Conservation (phyloP, 352 stramenopile species). For the Pythium chondricola region DNA sequence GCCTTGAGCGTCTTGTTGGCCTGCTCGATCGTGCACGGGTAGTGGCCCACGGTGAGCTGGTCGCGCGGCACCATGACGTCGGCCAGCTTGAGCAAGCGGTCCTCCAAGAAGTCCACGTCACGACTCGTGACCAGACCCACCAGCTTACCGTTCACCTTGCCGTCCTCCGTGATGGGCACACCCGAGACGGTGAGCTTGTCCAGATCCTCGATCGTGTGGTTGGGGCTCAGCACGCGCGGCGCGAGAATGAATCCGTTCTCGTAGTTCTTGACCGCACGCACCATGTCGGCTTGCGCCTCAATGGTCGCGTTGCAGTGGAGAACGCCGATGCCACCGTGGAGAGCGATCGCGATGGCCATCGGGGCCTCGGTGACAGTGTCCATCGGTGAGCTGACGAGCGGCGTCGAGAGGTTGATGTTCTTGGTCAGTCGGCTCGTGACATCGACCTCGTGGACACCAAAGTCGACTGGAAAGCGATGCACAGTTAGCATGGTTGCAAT, state of each 20-base stretch:
- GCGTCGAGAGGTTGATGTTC: constrained; percentile 92
- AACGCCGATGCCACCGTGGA: constrained; percentile 97
- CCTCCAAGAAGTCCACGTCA: constrained; percentile 97
- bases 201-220: constrained; percentile 91
- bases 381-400: constrained; percentile 98
- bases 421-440: constrained; percentile 84
- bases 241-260: constrained; percentile 99
- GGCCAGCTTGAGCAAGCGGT: constrained; percentile 60
- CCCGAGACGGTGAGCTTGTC: constrained; percentile 92
- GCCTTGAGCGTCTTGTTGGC: constrained; percentile 96
- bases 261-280: constrained; percentile 93
- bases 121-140: constrained; percentile 97
- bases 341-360: constrained; percentile 98
- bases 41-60: constrained; percentile 86
- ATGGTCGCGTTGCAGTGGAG: constrained; percentile 98
- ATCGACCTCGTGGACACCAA: constrained; percentile 91
- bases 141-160: constrained; percentile 92
- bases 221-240: constrained; percentile 92
- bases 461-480: constrained; percentile 65
- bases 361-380: constrained; percentile 98
- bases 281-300: constrained; percentile 90
- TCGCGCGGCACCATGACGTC: constrained; percentile 74
- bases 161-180: constrained; percentile 97
- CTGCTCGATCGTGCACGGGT: constrained; percentile 91
- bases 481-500: background rate